These are phyloP conservation scores for Hydrangea macrophylla DNA, from an alignment of 148 eudicot species.

Conservation along the genomic window DNA sequence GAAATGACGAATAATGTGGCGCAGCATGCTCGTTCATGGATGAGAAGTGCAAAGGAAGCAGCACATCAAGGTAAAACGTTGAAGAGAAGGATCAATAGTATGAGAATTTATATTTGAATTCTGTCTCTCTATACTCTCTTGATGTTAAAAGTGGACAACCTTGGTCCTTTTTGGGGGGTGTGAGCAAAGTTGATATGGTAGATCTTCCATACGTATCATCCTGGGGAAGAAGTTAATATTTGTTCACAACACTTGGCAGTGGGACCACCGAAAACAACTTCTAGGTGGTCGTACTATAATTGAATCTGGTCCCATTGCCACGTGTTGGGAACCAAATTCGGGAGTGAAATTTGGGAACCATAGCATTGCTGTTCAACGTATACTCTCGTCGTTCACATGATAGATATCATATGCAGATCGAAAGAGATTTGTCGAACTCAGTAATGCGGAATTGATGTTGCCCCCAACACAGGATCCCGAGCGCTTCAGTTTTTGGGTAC, in stretches of 20 bases:
- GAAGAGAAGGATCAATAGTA: not conserved
- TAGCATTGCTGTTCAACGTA: not conserved
- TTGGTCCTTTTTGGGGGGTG: too few species aligned
- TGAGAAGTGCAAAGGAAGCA: conserved; percentile 63
- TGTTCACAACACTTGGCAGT: too few species aligned
- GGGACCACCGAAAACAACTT: too few species aligned
- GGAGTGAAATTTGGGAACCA: too few species aligned
- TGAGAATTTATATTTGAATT: not conserved
- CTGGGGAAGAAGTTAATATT: not conserved
- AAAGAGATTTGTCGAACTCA: conserved; percentile 65
- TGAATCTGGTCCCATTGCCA: too few species aligned
- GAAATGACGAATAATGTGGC: conserved; percentile 56
- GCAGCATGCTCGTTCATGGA: conserved; percentile 59
- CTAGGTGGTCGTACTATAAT: too few species aligned
- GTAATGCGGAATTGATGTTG: conserved; percentile 78
- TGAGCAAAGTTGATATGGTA: not conserved
- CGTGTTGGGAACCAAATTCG: too few species aligned
- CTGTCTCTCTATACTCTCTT: not conserved
- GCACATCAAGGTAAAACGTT: conserved; percentile 54
- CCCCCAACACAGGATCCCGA: conserved; percentile 80
- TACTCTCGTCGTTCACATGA: not conserved
- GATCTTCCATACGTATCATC: not conserved
- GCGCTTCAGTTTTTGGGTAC: conserved; percentile 98
- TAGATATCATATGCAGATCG: conserved; percentile 50
- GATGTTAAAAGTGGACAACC: too few species aligned